Conservation (phyloP, 495 filamentous ascomycete genomes). For the Aspergillus haitiensis region DNA sequence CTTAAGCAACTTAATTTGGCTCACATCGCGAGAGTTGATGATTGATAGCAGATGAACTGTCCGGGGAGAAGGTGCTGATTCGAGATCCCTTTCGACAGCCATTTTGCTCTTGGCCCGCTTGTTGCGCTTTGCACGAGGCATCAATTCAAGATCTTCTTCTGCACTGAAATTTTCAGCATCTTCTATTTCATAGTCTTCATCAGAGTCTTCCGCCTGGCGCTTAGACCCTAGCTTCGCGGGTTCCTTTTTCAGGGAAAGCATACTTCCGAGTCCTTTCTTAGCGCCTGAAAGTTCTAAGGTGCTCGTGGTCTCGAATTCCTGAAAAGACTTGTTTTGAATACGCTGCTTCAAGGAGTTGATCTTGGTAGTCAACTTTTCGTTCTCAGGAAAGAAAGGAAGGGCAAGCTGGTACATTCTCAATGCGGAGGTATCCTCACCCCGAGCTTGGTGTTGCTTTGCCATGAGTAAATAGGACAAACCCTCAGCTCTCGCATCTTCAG, state of each 20-base stretch:
- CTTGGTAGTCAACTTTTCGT: slow-evolving; percentile 75
- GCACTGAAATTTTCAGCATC: slow-evolving; percentile 25
- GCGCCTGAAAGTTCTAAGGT: slow-evolving; percentile 23
- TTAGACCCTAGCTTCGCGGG: slow-evolving; percentile 31
- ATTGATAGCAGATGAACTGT: slow-evolving; percentile 73
- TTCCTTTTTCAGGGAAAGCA: slow-evolving; percentile 44
- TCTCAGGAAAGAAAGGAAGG: slow-evolving; percentile 79
- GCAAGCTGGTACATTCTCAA: slow-evolving; percentile 86
- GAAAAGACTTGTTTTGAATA: slow-evolving; percentile 41
- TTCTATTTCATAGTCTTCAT: slow-evolving; percentile 37
- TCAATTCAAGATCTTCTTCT: slow-evolving; percentile 39
- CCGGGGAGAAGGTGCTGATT: slow-evolving; percentile 57
- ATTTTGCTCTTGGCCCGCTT: slow-evolving; percentile 42
- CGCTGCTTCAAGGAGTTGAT: slow-evolving; percentile 69
- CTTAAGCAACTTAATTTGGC: slow-evolving; percentile 65
- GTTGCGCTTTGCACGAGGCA: slow-evolving; percentile 40
- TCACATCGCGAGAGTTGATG: slow-evolving; percentile 80
- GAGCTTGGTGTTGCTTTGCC: slow-evolving; percentile 85
- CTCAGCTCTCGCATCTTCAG: slow-evolving; percentile 72
- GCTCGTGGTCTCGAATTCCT: slow-evolving; percentile 18
- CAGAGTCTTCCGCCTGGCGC: slow-evolving; percentile 36
- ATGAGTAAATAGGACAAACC: slow-evolving; percentile 83
- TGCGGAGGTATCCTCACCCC: slow-evolving; percentile 74
- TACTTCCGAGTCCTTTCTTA: slow-evolving; percentile 39
- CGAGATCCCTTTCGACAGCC: slow-evolving; percentile 22